A percentile compares a stretch with the other conserved stretches of the same genome.
Evolutionary conservation across 768 basidiomycete genomes (phyloP).

Genomic region (Roridomyces roridus): DNA sequence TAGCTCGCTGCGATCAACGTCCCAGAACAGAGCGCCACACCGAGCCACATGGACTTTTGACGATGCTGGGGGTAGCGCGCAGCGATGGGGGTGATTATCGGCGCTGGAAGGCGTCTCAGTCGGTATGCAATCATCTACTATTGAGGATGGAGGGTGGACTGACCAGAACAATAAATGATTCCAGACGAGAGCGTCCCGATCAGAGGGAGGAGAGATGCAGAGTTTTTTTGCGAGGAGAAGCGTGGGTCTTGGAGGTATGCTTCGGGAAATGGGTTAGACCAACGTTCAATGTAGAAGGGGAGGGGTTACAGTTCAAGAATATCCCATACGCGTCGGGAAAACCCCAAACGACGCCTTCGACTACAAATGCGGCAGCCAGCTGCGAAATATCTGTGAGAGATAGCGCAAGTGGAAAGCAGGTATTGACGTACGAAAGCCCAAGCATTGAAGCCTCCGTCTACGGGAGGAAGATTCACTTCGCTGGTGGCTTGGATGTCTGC

Average conservation of each 20-base stretch:
- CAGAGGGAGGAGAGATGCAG: constrained; percentile 33
- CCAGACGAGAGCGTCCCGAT: constrained; percentile 35
- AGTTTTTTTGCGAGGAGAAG: constrained; percentile 27
- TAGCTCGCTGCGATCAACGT: constrained; percentile 34
- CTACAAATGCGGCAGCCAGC: constrained; percentile 33
- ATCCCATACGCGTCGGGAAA: constrained; percentile 36
- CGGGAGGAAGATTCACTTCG: constrained; percentile 23
- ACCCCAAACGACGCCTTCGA: constrained; percentile 37
- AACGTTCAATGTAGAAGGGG: neutral
- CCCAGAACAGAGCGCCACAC: constrained; percentile 26
- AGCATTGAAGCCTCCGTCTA: constrained; percentile 30
- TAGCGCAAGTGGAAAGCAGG: neutral
- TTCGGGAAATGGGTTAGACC: neutral
- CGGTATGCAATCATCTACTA: too few species aligned
- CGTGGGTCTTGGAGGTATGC: constrained; percentile 32
- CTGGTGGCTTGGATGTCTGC: neutral
- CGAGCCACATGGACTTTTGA: constrained; percentile 29
- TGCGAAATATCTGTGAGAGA: constrained; percentile 3
- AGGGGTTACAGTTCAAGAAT: constrained; percentile 29
- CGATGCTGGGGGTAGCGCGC: constrained; percentile 30
- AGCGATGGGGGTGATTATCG: constrained; percentile 26
- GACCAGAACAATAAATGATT: constrained; percentile 38
- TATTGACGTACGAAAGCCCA: constrained; percentile 33
- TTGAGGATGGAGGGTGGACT: neutral
- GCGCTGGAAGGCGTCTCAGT: too few species aligned